Conservation (phyloP, 768 basidiomycete species). For the Crepidotus variabilis region DNA sequence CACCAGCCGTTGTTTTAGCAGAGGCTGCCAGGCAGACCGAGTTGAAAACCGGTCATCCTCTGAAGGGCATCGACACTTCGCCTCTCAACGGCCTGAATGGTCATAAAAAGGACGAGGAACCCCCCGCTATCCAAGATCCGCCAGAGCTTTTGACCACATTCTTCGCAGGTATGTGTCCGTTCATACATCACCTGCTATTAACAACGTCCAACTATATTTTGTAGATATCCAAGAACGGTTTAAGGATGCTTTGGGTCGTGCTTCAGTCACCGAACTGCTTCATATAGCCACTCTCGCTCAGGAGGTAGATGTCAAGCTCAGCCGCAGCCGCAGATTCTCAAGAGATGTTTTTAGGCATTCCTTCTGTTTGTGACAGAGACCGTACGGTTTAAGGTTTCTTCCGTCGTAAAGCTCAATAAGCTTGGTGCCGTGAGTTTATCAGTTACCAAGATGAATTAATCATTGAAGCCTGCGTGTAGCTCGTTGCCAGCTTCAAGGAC, state of each 20-base stretch:
- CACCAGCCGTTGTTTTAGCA: slow-evolving; percentile 63
- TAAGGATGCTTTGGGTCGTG: slow-evolving; percentile 33
- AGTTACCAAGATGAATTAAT: neutral
- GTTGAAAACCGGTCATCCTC: slow-evolving; percentile 63
- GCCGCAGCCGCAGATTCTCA: slow-evolving; percentile 1
- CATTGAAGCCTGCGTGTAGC: slow-evolving; percentile 33
- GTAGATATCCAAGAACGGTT: slow-evolving; percentile 58
- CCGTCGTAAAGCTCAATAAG: slow-evolving; percentile 70
- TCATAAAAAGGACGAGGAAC: slow-evolving; percentile 68
- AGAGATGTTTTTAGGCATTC: slow-evolving; percentile 50
- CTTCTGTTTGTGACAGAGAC: slow-evolving; percentile 69
- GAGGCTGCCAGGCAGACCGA: slow-evolving; percentile 74
- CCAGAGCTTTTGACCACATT: slow-evolving; percentile 50
- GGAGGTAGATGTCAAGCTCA: slow-evolving; percentile 43
- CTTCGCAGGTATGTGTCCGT: slow-evolving; percentile 52
- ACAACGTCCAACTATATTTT: neutral
- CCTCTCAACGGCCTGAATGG: slow-evolving; percentile 39
- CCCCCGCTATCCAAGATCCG: slow-evolving; percentile 59
- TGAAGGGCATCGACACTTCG: slow-evolving; percentile 60
- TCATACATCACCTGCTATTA: neutral
- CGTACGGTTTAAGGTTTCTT: slow-evolving; percentile 65
- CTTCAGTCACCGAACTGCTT: slow-evolving; percentile 53
- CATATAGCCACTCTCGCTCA: slow-evolving; percentile 73
- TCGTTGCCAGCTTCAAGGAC: slow-evolving; percentile 63
- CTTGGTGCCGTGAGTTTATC: slow-evolving; percentile 55